Evolutionary conservation across 1,284 basidiomycete species (phyloP).

Genomic region (Austroboletus novae-zelandiae): DNA sequence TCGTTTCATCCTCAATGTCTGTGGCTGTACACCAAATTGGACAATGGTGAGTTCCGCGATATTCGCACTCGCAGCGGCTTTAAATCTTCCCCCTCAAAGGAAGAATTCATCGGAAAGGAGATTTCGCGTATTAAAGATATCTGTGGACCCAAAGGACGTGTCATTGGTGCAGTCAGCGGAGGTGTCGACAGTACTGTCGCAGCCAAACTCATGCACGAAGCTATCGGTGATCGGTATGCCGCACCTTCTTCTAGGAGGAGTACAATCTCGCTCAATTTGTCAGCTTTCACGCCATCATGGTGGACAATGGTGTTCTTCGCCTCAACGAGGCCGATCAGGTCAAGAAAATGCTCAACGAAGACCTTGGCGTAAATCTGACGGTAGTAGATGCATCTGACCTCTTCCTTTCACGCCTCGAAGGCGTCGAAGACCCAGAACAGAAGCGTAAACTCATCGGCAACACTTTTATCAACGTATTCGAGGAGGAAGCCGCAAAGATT

Average conservation of each 20-base stretch:
- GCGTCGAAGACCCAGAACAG: constrained; percentile 93
- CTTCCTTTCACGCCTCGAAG: constrained; percentile 88
- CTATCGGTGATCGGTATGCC: constrained; percentile 89
- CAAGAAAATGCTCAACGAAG: constrained; percentile 90
- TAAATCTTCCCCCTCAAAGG: constrained; percentile 42
- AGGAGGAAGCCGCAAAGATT: constrained; percentile 87
- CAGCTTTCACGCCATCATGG: constrained; percentile 99
- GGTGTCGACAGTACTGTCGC: constrained; percentile 99
- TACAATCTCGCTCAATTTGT: background rate
- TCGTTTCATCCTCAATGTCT: constrained; percentile 85
- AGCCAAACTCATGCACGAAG: constrained; percentile 99
- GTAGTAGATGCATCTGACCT: constrained; percentile 94
- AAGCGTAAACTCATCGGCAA: constrained; percentile 99
- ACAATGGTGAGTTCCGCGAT: constrained; percentile 74
- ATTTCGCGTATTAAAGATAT: constrained; percentile 93
- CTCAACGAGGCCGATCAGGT: constrained; percentile 92
- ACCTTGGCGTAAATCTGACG: constrained; percentile 95
- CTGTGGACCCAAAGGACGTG: constrained; percentile 91
- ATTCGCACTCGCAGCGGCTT: background rate
- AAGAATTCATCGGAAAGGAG: constrained; percentile 98
- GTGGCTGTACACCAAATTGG: constrained; percentile 84
- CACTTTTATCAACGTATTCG: constrained; percentile 98
- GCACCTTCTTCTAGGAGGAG: background rate
- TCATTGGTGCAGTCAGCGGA: constrained; percentile 97
- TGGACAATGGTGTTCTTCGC: constrained; percentile 97